Conservation (phyloP, 169 alveolate species). For the Eimeria tenella region DNA sequence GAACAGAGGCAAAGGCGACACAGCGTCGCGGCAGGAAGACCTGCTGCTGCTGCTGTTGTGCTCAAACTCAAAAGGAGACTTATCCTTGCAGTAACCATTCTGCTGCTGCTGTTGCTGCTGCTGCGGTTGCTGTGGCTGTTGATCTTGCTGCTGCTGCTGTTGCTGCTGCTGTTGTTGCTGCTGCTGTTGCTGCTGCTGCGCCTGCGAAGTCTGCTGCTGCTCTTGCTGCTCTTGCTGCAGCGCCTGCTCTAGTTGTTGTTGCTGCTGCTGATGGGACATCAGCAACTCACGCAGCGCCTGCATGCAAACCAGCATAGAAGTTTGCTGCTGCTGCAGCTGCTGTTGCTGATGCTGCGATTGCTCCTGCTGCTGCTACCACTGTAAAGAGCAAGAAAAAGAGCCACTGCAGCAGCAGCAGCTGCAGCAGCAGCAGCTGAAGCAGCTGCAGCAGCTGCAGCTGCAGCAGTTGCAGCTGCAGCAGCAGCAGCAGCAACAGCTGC, state of each 20-base stretch:
- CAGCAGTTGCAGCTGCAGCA: slow-evolving; percentile 21
- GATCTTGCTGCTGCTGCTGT: slow-evolving; percentile 16
- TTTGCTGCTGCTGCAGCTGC: neutral
- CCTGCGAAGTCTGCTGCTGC: neutral
- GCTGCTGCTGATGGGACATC: slow-evolving; percentile 1
- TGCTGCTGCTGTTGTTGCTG: neutral
- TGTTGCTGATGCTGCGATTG: neutral
- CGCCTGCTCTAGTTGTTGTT: slow-evolving; percentile 2
- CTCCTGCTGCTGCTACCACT: neutral
- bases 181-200: neutral
- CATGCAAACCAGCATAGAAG: neutral
- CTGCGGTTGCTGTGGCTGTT: neutral
- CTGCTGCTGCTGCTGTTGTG: slow-evolving; percentile 22
- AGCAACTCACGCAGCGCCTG: slow-evolving; percentile 20
- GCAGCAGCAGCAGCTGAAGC: neutral
- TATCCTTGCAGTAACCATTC: slow-evolving; percentile 9
- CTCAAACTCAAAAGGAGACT: neutral
- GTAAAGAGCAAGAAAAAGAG: neutral
- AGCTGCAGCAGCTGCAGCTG: neutral
- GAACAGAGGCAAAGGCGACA: neutral
- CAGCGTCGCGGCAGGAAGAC: neutral
- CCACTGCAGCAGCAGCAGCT: neutral
- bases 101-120: slow-evolving; percentile 21
- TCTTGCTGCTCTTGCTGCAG: neutral
- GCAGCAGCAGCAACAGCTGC: neutral